Percentiles rank a stretch among this genome's conserved stretches.
phyloP scores from a whole-genome alignment of 345 rosid genomes.

The Syzygium oleosum region DNA sequence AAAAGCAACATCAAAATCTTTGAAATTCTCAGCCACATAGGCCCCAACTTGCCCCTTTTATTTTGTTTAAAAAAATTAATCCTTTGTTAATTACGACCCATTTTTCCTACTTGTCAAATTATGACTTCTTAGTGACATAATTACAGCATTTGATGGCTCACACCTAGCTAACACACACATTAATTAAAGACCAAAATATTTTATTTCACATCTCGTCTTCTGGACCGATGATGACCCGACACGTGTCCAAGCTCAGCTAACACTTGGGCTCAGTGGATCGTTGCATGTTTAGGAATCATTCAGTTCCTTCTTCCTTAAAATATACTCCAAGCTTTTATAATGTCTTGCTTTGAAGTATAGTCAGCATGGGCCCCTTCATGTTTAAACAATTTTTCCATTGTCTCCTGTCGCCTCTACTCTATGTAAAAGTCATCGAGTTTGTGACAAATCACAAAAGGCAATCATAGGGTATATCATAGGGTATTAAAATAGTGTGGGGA shows the following conservation, averaged over 20 bases:
- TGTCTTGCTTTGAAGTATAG: constrained; percentile 6
- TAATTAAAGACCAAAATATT: neutral
- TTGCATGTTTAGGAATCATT: neutral
- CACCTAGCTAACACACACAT: neutral
- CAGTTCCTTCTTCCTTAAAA: neutral
- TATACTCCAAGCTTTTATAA: neutral
- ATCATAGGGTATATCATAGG: neutral
- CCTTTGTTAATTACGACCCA: neutral
- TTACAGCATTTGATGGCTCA: neutral
- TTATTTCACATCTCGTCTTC: neutral
- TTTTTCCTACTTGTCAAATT: neutral
- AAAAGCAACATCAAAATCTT: neutral
- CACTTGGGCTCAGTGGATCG: neutral
- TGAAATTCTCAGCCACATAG: neutral
- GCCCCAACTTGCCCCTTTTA: neutral
- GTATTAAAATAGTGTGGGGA: neutral
- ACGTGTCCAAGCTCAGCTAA: neutral
- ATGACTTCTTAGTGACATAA: neutral
- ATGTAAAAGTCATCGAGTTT: neutral
- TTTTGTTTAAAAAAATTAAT: too few species aligned
- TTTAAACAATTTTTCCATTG: neutral
- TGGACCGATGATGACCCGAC: neutral
- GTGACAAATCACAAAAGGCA: neutral
- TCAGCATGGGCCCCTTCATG: neutral
- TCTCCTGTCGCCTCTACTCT: neutral